phyloP scores from a whole-genome alignment of 352 stramenopile genomes.

The Aphanomyces invadans region DNA sequence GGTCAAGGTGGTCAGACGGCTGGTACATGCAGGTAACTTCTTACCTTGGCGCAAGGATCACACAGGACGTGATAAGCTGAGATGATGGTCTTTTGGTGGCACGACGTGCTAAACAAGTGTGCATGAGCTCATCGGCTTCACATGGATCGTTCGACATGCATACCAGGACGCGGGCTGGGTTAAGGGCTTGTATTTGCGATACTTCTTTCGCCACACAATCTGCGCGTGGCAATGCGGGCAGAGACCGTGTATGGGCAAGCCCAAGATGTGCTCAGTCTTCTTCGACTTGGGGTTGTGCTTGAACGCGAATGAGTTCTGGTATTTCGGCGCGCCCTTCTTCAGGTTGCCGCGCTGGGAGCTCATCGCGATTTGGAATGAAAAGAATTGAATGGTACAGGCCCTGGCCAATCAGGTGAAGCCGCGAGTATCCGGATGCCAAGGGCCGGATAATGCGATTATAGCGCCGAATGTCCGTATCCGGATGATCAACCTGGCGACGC shows the following conservation, averaged over 20 bases:
- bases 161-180: slow-evolving; percentile 90
- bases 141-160: slow-evolving; percentile 21
- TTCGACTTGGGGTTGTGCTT: slow-evolving; percentile 98
- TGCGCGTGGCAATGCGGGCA: slow-evolving; percentile 92
- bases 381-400: slow-evolving; percentile 7
- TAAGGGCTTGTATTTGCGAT: slow-evolving; percentile 97
- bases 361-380: slow-evolving; percentile 35
- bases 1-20: neutral
- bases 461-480: neutral
- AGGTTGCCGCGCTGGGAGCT: slow-evolving; percentile 79
- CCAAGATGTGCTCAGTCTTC: slow-evolving; percentile 92
- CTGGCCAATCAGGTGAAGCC: slow-evolving; percentile 18
- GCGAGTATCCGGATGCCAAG: neutral
- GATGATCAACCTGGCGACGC: neutral
- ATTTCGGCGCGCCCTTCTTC: slow-evolving; percentile 84
- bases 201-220: slow-evolving; percentile 99
- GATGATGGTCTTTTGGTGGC: slow-evolving; percentile 85
- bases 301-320: slow-evolving; percentile 98
- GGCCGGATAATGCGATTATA: neutral
- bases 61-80: slow-evolving; percentile 94
- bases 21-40: neutral
- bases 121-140: slow-evolving; percentile 10
- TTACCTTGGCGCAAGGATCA: slow-evolving; percentile 77
- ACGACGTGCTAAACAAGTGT: slow-evolving; percentile 69
- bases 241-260: slow-evolving; percentile 85